Base-by-base conservation (phyloP, 805 yeast genomes). In the Kluyveromyces nonfermentans region DNA sequence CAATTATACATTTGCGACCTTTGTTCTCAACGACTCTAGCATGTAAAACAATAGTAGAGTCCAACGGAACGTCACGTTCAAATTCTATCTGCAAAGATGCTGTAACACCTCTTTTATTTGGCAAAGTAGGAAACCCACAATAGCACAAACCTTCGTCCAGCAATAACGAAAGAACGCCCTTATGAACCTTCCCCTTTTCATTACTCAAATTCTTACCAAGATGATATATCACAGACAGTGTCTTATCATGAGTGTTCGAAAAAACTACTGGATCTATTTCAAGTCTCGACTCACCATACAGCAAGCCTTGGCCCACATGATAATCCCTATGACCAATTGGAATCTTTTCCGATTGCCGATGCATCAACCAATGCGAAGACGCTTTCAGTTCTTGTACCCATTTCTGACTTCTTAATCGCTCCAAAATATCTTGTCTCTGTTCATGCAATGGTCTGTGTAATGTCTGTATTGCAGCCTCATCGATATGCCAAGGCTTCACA, bases 81-180 rank as follows among this genome's bases (percentile, higher is more conserved):
- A 86, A 90, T 42, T 82, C 70, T 7, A 90, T 69, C 2, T 73
- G 64, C 35, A 90, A 67, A 41, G 71, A 73, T 0, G 96, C 98
- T 0, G 98, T 90, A 19, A 93, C 96, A 12, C 97, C 98, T 41
- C 82, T 71, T 44, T 78, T 74, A 45, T 80, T 77, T 1, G 97
- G 97, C 10, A 90, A 68, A 21, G 73, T 66, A 3, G 86, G 78
- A 59, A 88, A 90, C 14, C 96, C 97, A 55, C 95, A 84, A 36
- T 78, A 71, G 55, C 96, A 86, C 22, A 90, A 65, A 0, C 83
- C 82, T 59, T 89, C 97, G 63, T 90, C 97, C 42, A 90, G 50
- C 12, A 90, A 60, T 1, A 95, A 80, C 2, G 94, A 74, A 5
- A 85, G 63, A 3, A 89, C 70, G 3, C 97, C 96, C 53, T 84